These are phyloP conservation scores for Spizellomyces sp. DNA, from an alignment of 192 early-diverging fungal genomes.

Conservation along the genomic window DNA sequence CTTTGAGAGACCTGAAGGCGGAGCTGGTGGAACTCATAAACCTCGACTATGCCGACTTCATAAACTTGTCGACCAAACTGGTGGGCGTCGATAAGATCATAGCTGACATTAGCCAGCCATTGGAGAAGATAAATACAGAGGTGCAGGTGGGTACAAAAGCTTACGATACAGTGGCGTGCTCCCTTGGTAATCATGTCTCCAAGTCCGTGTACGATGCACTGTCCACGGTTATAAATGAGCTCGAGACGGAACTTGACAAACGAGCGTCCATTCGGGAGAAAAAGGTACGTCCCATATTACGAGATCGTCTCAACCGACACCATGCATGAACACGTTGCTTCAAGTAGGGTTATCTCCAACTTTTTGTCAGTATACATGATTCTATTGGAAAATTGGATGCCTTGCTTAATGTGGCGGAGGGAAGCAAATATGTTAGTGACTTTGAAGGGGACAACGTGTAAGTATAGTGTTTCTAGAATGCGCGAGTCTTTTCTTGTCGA, in stretches of 20 bases:
- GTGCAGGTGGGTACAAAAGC: constrained; percentile 50
- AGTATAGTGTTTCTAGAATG: too few relatives aligned
- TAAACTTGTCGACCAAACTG: constrained; percentile 76
- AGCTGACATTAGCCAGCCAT: constrained; percentile 57
- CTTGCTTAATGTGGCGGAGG: constrained; percentile 58
- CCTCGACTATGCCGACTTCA: constrained; percentile 79
- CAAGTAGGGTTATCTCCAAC: constrained; percentile 59
- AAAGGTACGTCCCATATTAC: constrained; percentile 51
- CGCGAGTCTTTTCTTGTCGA: too few relatives aligned
- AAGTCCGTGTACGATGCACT: constrained; percentile 58
- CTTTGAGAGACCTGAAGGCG: constrained; percentile 64
- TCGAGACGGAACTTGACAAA: constrained; percentile 63
- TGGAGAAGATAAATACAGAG: constrained; percentile 62
- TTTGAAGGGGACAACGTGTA: too few relatives aligned
- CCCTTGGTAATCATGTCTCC: background rate
- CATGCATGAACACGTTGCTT: background rate
- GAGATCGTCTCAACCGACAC: too few relatives aligned
- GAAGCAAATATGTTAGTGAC: background rate
- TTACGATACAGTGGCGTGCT: background rate
- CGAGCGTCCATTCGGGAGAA: constrained; percentile 67
- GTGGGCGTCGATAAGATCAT: constrained; percentile 73
- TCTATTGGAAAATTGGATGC: constrained; percentile 77
- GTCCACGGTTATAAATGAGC: constrained; percentile 50
- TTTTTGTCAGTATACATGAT: constrained; percentile 74
- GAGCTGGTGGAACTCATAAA: constrained; percentile 81